These are phyloP conservation scores for Colletotrichum sp. DNA, from an alignment of 2,329 filamentous ascomycete species.

Conservation along the genomic window DNA sequence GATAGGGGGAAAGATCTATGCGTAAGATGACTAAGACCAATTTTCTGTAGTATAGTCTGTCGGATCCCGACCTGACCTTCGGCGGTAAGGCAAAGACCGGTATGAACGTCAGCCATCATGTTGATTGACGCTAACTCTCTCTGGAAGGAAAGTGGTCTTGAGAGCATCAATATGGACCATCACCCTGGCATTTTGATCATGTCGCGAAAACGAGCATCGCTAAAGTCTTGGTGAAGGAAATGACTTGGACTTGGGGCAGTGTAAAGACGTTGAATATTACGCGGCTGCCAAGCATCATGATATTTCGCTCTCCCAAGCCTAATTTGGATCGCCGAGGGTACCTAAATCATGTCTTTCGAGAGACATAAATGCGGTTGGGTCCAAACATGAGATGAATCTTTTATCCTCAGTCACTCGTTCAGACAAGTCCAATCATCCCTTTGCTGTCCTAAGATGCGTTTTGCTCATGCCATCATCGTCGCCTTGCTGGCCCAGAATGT, in stretches of 20 bases:
- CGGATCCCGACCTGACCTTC: not conserved
- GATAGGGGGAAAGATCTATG: not conserved
- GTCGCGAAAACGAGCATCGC: not conserved
- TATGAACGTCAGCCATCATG: not conserved
- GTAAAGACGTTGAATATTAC: not conserved
- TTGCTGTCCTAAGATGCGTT: not conserved
- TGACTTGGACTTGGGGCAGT: not conserved
- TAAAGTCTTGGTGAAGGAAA: not conserved
- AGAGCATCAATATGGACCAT: not conserved
- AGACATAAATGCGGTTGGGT: not conserved
- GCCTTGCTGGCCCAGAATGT: not conserved
- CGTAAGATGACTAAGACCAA: not conserved
- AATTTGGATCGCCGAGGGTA: not conserved
- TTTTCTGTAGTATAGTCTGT: not conserved
- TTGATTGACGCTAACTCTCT: not conserved
- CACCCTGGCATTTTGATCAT: not conserved
- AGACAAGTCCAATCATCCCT: not conserved
- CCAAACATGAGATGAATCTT: not conserved
- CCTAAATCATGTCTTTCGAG: not conserved
- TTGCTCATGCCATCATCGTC: not conserved
- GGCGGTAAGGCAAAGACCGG: not conserved
- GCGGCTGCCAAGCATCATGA: not conserved
- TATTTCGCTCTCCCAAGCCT: not conserved
- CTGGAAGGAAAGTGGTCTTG: not conserved
- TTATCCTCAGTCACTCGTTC: not conserved